Base-by-base conservation (phyloP, 352 stramenopile species). In the Globisporangium cylindrosporum region DNA sequence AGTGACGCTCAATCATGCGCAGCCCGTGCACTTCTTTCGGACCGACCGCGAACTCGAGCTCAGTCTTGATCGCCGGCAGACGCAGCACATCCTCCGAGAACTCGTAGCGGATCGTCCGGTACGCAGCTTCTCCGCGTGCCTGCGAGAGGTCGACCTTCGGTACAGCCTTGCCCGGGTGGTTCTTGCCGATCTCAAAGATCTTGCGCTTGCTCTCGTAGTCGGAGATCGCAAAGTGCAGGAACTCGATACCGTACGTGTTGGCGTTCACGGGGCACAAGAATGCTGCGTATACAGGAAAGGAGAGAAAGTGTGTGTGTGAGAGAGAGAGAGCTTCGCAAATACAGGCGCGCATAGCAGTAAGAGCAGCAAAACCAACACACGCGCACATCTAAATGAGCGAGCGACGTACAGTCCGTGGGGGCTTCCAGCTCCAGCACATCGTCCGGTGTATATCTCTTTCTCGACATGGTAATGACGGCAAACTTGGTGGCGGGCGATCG, bases 1-100 rank as follows among this genome's bases (percentile, higher is more conserved):
- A 99, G 78, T 98, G 95, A 56, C 96, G 86, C 75, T 99, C 94
- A 67, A 99, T 98, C 96, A 99, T 99, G 53, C 95, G 82, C 71
- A 98, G 93, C 55, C 89, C 90, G 62, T 86, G 79, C 59, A 99
- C 77, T 70, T 97, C 89, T 65, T 96, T 83, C 3, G 90, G 75
- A 0, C 96, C 96, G 18, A 98, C 94, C 15, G 84, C 86, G 77
- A 99, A 99, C 72, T 97, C 92, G 51, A 98, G 87, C 66, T 91
- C 83, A 34, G 91, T 97, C 62, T 86, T 81, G 64, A 98, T 95
- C n/a, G 84, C 73, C 1, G 93, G 93, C 48, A 98, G 79, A 49
- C 91, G 88, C 49, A 98, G 75, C 29, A 98, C 91, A 66, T 98
- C 93, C 66, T 98, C 94, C 3, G 88, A 97, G 66, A 98, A 98